Base-by-base conservation (phyloP, 805 yeast genomes). In the Ogataea methanolica region DNA sequence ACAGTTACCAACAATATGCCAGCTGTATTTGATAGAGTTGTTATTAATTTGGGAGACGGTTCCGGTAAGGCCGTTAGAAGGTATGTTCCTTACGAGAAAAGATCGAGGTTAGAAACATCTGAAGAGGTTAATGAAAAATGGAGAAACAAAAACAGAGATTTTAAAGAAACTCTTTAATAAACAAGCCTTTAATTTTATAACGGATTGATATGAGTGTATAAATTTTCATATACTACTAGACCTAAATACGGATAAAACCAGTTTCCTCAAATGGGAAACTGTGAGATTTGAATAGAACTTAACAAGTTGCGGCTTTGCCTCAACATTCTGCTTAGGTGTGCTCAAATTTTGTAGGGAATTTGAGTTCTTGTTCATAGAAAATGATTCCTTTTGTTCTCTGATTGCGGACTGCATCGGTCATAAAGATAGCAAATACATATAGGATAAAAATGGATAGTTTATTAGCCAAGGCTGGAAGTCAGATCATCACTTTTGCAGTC, bases 401-500 rank as follows among this genome's bases (percentile, higher is more conserved):
- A n/a, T n/a, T n/a, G n/a, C n/a, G n/a, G n/a, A n/a, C n/a, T n/a
- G n/a, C n/a, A n/a, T n/a, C n/a, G n/a, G n/a, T n/a, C n/a, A n/a
- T n/a, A n/a, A n/a, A n/a, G n/a, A n/a, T n/a, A n/a, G n/a, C 12
- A 4, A 33, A 5, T 17, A 23, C 12, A 14, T 4, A 12, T 16
- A 9, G 6, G n/a, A 12, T 15, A 21, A 36, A 17, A 23, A 72
- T 72, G 76, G 76, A 72, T 54, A 73, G 72, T 33, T 38, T 70
- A 36, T 46, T 72, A 22, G 65, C 71, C 5, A 71, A 59, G 29
- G 94, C 94, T 3, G 85, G 90, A 31, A 79, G 79, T 43, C 90
- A 85, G 54, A 87, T 88, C 1, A 86, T 86, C n/a, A 76, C 88
- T 2, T 83, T 86, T 66, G 95, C 91, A 9, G 79, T 86, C 26